These are phyloP conservation scores for Solanum infundibuliforme DNA, from an alignment of 257 asterid species.

Conservation along the genomic window DNA sequence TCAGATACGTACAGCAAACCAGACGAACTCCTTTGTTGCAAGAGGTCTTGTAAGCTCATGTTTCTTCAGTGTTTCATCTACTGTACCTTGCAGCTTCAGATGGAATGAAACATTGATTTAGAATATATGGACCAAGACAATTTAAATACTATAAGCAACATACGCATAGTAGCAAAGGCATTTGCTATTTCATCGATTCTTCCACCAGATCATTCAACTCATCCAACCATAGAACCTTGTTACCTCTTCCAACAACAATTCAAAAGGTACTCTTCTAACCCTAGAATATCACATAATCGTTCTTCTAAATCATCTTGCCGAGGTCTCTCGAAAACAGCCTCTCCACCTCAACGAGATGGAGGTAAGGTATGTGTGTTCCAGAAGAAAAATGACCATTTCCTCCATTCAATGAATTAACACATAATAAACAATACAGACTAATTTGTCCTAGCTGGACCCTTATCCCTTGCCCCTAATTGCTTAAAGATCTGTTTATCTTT, in stretches of 20 bases:
- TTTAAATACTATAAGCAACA: background rate
- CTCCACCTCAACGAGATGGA: background rate
- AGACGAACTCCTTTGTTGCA: constrained; percentile 73
- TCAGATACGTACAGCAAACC: constrained; percentile 63
- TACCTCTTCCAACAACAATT: background rate
- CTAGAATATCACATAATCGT: background rate
- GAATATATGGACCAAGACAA: background rate
- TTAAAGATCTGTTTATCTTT: background rate
- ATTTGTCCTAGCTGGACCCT: background rate
- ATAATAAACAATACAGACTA: background rate
- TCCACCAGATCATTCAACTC: background rate
- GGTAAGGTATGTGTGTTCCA: background rate
- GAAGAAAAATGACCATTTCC: background rate
- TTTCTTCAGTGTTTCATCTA: constrained; percentile 53
- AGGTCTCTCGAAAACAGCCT: background rate
- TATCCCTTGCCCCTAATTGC: background rate
- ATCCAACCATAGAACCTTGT: background rate
- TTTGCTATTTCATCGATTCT: background rate
- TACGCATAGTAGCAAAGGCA: background rate
- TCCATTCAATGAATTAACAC: background rate
- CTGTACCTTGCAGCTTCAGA: constrained; percentile 58
- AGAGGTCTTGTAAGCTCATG: constrained; percentile 65
- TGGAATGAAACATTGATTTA: constrained; percentile 4
- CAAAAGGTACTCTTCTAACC: background rate
- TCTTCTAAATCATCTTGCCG: background rate